A percentile compares a stretch with the other conserved stretches of the same genome.
These are phyloP conservation scores for Pisolithus orientalis DNA, from an alignment of 768 basidiomycete genomes.

Conservation along the genomic window DNA sequence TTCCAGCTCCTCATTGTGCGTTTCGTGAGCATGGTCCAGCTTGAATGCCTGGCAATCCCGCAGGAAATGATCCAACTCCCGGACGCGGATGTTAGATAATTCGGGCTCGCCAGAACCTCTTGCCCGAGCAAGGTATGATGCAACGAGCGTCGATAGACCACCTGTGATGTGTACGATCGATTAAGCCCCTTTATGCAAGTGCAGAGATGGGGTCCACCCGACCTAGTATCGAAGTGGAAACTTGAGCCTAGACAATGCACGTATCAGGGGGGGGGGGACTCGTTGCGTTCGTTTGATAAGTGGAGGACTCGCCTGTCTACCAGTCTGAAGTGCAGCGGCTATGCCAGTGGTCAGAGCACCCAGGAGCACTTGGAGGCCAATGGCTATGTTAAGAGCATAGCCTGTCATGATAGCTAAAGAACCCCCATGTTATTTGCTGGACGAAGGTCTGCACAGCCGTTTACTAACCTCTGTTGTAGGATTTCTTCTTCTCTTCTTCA, in stretches of 20 bases:
- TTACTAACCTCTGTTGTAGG: constrained; percentile 36
- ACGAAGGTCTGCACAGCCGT: not conserved
- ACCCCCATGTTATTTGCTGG: constrained; percentile 8
- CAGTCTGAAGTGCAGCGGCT: constrained; percentile 40
- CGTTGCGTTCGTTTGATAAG: too few species aligned
- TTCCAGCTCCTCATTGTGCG: constrained; percentile 7
- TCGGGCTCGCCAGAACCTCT: constrained; percentile 71
- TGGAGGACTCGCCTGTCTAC: constrained; percentile 32
- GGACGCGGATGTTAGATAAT: constrained; percentile 45
- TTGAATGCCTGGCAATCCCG: constrained; percentile 54
- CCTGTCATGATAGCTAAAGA: constrained; percentile 26
- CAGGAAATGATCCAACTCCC: constrained; percentile 62
- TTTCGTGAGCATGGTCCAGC: constrained; percentile 47
- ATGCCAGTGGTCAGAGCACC: constrained; percentile 65
- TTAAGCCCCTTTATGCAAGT: not conserved
- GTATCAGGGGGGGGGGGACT: not conserved
- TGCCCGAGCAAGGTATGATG: constrained; percentile 65
- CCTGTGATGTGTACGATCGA: constrained; percentile 28
- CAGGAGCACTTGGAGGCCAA: constrained; percentile 55
- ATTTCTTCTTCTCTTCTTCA: constrained; percentile 38
- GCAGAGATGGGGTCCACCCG: not conserved
- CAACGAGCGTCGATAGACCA: constrained; percentile 60
- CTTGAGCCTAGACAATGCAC: constrained; percentile 22
- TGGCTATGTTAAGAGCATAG: constrained; percentile 41
- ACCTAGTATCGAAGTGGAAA: constrained; percentile 38